Percentiles rank a stretch among this genome's conserved stretches.
phyloP scores from a whole-genome alignment of 2,329 filamentous ascomycete species.

The Bipolaris cookei region DNA sequence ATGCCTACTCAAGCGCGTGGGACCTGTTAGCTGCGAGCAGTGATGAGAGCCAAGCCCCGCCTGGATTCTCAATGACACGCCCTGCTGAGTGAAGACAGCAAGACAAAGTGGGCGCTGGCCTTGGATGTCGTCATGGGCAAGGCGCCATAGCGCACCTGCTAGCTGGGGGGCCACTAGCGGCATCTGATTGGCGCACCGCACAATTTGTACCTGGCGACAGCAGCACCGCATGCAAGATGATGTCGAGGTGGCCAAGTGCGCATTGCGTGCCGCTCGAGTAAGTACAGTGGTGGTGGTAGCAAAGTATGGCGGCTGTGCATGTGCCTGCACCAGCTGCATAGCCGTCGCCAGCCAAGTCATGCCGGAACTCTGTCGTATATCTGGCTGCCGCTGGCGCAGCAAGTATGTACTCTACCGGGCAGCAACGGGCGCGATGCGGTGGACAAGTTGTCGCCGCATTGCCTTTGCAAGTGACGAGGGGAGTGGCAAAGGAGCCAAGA shows the following conservation, averaged over 20 bases:
- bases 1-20: neutral
- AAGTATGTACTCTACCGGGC: neutral
- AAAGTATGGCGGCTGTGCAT: neutral
- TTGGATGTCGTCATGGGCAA: constrained; percentile 20
- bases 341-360: too few relatives aligned
- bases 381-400: neutral
- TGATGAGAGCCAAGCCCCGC: constrained; percentile 38
- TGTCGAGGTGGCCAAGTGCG: constrained; percentile 26
- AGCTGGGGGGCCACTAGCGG: neutral
- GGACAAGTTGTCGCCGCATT: too few relatives aligned
- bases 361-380: neutral
- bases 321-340: too few relatives aligned
- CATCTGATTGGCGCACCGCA: constrained; percentile 25
- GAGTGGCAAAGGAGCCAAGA: constrained; percentile 20
- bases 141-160: constrained; percentile 11
- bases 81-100: constrained; percentile 10
- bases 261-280: constrained; percentile 17
- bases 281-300: neutral
- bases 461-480: neutral
- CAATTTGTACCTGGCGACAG: constrained; percentile 22
- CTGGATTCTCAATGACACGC: constrained; percentile 28
- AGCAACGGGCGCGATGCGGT: too few relatives aligned
- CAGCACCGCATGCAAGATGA: constrained; percentile 26
- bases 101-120: constrained; percentile 20
- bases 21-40: constrained; percentile 18